A percentile compares a stretch with the other conserved stretches of the same genome.
Evolutionary conservation across 164 flowering plant genomes (phyloP).

Genomic region (Magnolia kwangsiensis): DNA sequence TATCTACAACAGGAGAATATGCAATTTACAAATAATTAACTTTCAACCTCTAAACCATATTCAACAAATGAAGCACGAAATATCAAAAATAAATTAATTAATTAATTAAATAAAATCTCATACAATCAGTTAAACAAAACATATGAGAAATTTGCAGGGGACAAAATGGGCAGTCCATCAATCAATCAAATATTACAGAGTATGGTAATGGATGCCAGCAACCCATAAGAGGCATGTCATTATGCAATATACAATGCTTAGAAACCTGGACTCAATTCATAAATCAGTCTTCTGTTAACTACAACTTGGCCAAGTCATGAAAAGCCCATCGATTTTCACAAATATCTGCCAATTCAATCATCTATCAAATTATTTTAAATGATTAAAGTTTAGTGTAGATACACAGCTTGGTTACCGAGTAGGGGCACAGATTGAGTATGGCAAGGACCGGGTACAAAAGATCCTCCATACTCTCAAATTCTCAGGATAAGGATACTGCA

Average conservation of each 20-base stretch:
- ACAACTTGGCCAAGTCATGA: too few relatives aligned
- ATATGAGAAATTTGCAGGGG: not conserved
- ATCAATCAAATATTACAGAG: too few relatives aligned
- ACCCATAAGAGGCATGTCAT: too few relatives aligned
- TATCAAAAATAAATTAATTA: not conserved
- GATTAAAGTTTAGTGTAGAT: not conserved
- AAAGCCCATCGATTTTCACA: not conserved
- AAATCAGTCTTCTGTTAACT: too few relatives aligned
- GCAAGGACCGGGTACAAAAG: not conserved
- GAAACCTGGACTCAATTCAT: too few relatives aligned
- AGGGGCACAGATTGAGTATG: too few relatives aligned
- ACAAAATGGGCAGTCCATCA: not conserved
- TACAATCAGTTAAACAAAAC: not conserved
- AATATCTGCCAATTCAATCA: not conserved
- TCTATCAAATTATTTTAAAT: not conserved
- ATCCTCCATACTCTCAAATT: not conserved
- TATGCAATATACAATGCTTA: too few relatives aligned
- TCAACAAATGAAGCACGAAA: too few relatives aligned
- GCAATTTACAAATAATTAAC: not conserved
- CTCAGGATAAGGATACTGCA: not conserved
- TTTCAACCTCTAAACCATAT: not conserved
- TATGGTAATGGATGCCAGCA: too few relatives aligned
- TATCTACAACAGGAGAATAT: conserved; percentile 36
- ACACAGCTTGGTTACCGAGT: not conserved
- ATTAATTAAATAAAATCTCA: too few relatives aligned